Conservation (phyloP, 1,139 yeast species). For the Blastobotrys proliferans region DNA sequence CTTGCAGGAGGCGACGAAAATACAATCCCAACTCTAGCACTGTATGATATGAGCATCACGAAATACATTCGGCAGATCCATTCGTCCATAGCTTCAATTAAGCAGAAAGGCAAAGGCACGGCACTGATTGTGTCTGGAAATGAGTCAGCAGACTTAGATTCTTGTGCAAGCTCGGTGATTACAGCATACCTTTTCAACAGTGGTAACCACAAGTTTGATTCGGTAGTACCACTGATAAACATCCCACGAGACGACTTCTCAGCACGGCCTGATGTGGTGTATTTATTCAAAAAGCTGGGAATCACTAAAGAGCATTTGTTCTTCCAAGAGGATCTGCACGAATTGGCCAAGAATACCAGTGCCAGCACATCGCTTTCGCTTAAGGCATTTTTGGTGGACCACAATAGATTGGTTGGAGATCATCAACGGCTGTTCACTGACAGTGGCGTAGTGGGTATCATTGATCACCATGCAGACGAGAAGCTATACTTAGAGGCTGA, state of each 20-base stretch:
- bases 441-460: slow-evolving; percentile 50
- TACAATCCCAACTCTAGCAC: too few species aligned
- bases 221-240: slow-evolving; percentile 63
- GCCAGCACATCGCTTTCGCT: slow-evolving; percentile 1
- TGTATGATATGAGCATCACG: too few species aligned
- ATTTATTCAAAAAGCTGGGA: slow-evolving; percentile 47
- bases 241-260: slow-evolving; percentile 62
- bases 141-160: slow-evolving; percentile 79
- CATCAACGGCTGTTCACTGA: slow-evolving; percentile 34
- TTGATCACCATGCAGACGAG: slow-evolving; percentile 89
- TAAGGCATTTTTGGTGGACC: slow-evolving; percentile 73
- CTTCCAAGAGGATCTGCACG: slow-evolving; percentile 59
- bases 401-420: slow-evolving; percentile 67
- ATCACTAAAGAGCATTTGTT: slow-evolving; percentile 50
- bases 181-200: slow-evolving; percentile 55
- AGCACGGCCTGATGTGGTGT: slow-evolving; percentile 66
- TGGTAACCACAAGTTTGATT: slow-evolving; percentile 12
- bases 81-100: not conserved
- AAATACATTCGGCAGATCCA: not conserved
- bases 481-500: slow-evolving; percentile 39
- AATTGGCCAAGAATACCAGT: slow-evolving; percentile 2
- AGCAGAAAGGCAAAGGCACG: slow-evolving; percentile 6
- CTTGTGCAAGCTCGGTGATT: slow-evolving; percentile 69
- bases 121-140: slow-evolving; percentile 67
- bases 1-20: too few species aligned